Evolutionary conservation across 2,329 filamentous ascomycete species (phyloP).

Genomic region (Rutstroemia sp.): DNA sequence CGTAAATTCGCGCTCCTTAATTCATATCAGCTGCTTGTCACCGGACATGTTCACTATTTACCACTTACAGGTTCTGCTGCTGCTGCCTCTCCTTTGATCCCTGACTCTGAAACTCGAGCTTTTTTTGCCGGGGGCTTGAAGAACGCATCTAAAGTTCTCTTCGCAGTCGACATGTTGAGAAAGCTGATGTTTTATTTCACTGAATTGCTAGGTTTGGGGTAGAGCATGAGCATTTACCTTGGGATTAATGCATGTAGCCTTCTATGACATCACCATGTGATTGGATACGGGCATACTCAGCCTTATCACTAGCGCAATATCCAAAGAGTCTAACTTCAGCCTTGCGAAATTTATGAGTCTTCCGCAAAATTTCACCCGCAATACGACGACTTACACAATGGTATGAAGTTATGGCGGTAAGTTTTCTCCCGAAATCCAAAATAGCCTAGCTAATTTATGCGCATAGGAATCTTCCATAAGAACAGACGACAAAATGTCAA

Average conservation of each 20-base stretch:
- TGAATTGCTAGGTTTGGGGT: background rate
- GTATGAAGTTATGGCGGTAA: conserved; percentile 25
- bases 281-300: background rate
- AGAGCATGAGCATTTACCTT: background rate
- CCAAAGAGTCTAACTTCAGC: background rate
- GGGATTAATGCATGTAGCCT: conserved; percentile 11
- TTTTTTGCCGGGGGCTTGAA: conserved; percentile 47
- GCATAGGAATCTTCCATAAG: conserved; percentile 15
- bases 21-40: background rate
- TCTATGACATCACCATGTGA: conserved; percentile 6
- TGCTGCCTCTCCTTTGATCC: background rate
- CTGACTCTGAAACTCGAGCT: conserved; percentile 20
- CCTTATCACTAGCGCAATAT: conserved; percentile 1
- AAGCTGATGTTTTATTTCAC: background rate
- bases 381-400: conserved; percentile 6
- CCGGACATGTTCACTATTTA: background rate
- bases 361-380: background rate
- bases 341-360: conserved; percentile 5
- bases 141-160: conserved; percentile 63
- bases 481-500: conserved; percentile 38
- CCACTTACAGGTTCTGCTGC: background rate
- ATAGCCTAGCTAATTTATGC: background rate
- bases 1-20: conserved; percentile 23
- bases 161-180: conserved; percentile 32
- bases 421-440: background rate